phyloP scores from a whole-genome alignment of 495 filamentous ascomycete genomes.

The Aspergillus affinis region DNA sequence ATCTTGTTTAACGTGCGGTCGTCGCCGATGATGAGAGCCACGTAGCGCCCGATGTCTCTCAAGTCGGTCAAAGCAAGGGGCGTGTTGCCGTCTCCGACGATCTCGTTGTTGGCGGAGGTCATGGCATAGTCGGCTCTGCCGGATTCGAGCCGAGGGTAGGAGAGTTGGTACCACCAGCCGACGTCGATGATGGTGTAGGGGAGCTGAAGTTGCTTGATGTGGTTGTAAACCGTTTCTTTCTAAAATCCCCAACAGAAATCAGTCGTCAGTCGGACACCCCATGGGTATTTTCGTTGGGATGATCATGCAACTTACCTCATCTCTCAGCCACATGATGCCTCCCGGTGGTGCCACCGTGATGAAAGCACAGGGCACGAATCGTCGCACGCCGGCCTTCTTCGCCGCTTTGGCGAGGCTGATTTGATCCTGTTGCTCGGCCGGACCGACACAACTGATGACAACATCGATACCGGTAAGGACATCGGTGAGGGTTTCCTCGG shows the following conservation, averaged over 20 bases:
- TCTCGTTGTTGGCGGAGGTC: constrained; percentile 41
- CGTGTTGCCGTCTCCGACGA: constrained; percentile 52
- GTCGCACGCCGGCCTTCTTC: constrained; percentile 54
- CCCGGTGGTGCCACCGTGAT: constrained; percentile 48
- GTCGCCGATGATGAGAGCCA: constrained; percentile 56
- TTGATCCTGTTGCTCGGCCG: constrained; percentile 47
- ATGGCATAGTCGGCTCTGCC: constrained; percentile 55
- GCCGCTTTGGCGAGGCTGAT: constrained; percentile 54
- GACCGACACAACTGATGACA: constrained; percentile 53
- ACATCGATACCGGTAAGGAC: constrained; percentile 51
- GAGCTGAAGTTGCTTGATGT: constrained; percentile 50
- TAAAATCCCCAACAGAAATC: constrained; percentile 14
- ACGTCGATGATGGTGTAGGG: constrained; percentile 64
- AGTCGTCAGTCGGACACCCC: constrained; percentile 9
- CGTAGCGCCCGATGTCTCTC: constrained; percentile 56
- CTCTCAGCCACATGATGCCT: constrained; percentile 48
- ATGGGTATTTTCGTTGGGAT: not conserved
- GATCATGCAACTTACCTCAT: constrained; percentile 35
- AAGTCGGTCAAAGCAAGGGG: constrained; percentile 51
- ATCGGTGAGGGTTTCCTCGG: constrained; percentile 47
- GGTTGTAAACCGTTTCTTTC: constrained; percentile 58
- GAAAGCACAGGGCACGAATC: constrained; percentile 59
- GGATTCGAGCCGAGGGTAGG: constrained; percentile 50
- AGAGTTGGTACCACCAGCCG: constrained; percentile 60
- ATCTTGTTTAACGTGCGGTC: constrained; percentile 57